Evolutionary conservation across 306 rosid genomes (phyloP), one percentile per base, ranked within the genome.

Genomic region (Dalbergia oliveri): DNA sequence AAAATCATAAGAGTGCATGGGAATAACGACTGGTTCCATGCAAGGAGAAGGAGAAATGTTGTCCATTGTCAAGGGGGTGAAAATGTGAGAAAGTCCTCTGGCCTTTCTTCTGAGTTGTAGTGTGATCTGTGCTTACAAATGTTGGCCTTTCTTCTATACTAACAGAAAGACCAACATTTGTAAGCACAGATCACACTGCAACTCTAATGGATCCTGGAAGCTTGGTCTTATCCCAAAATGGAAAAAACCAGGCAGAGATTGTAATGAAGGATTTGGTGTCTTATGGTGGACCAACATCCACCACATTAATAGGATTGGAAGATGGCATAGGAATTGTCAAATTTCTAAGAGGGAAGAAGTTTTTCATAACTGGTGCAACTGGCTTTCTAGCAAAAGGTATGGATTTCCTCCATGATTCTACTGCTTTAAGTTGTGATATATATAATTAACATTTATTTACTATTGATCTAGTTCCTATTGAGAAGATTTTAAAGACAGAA

Each of bases 301-400:
- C 83, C 59, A 47, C 88, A 34, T 81, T 87, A 5, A 83, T 81
- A 19, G 96, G 93, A 35, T 63, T 89, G 81, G 87, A 84, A 84
- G 92, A 91, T 37, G 98, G 94, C 23, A 83, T 91, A 75, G 99
- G 99, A 21, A 95, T 95, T 81, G 88, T 89, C 54, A 91, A 90
- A 18, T 93, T 93, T 84, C 91, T 95, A 13, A 83, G 78, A 83
- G 99, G 99, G 37, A 95, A 91, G 81, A 84, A 81, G 61, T 91
- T 93, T 76, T 89, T 95, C 56, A 67, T 95, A 26, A 93, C 99
- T 78, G 98, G 99, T 16, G 92, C 91, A 62, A 95, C 98, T 37
- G 99, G 99, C 14, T 95, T 95, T 90, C 97, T 95, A 15, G 99
- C 94, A 3, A 95, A 95, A 89, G 97, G 98, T 93, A 15, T 13